Conservation (phyloP, 176 grass and related monocot species). For the Carex littledalei region DNA sequence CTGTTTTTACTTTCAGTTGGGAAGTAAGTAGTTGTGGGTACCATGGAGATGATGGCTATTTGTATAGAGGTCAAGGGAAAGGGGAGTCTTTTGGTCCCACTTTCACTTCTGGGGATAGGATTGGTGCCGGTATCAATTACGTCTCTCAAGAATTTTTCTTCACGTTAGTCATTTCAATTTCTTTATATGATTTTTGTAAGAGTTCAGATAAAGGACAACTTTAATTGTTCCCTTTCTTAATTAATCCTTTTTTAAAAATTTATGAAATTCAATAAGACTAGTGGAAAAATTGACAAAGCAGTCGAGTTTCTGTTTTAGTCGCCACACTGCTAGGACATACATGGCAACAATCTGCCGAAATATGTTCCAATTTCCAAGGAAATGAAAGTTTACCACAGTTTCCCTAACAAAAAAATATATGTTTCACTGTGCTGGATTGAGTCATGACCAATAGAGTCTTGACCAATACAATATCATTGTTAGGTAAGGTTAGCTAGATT, state of each 20-base stretch:
- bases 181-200: not conserved
- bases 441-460: no score
- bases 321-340: not conserved
- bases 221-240: not conserved
- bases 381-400: not conserved
- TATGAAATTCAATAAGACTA: not conserved
- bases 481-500: constrained; percentile 4
- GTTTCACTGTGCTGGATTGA: not conserved
- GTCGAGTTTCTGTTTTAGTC: not conserved
- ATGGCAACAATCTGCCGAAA: not conserved
- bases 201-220: not conserved
- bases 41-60: constrained; percentile 80
- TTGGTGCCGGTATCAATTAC: constrained; percentile 93
- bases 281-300: not conserved
- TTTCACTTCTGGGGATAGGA: constrained; percentile 77
- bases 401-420: not conserved
- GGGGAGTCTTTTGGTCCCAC: constrained; percentile 76
- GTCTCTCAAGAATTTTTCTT: constrained; percentile 77
- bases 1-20: constrained; percentile 54
- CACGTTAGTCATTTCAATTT: constrained; percentile 52
- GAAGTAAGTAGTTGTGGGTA: constrained; percentile 85
- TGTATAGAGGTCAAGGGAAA: constrained; percentile 55
- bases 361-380: not conserved
- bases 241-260: not conserved
- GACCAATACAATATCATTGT: constrained; percentile 3